phyloP scores from a whole-genome alignment of 192 early-diverging fungal species.

The Coemansia asiatica region DNA sequence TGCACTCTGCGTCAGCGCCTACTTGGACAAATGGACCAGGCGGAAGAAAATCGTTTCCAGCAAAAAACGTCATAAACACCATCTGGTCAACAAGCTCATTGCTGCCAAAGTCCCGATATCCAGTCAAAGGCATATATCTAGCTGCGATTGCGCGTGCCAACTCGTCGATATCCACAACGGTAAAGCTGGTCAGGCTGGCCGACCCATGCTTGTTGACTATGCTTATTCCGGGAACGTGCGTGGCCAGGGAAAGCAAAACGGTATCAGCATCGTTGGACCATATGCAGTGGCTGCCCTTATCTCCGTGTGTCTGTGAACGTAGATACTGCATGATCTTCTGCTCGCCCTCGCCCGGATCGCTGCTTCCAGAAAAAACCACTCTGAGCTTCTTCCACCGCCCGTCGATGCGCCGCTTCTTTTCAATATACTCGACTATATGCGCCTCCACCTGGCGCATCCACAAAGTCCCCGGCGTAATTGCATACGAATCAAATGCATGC shows the following conservation, averaged over 20 bases:
- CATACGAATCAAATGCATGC: constrained; percentile 82
- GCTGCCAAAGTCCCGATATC: constrained; percentile 46
- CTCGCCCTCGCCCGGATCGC: constrained; percentile 96
- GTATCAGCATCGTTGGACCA: constrained; percentile 97
- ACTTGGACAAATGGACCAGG: constrained; percentile 57
- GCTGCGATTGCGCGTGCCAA: constrained; percentile 14
- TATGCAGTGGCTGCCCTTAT: constrained; percentile 68
- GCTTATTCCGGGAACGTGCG: constrained; percentile 88
- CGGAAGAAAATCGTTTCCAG: constrained; percentile 96
- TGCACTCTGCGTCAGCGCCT: constrained; percentile 54
- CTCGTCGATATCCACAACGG: constrained; percentile 32
- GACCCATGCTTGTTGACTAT: constrained; percentile 85
- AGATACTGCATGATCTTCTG: constrained; percentile 99
- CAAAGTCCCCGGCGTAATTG: constrained; percentile 91
- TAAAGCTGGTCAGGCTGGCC: constrained; percentile 34
- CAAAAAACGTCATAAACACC: constrained; percentile 87
- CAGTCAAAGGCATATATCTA: background rate
- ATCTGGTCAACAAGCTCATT: constrained; percentile 89
- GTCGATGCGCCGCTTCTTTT: constrained; percentile 72
- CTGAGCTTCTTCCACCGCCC: constrained; percentile 77
- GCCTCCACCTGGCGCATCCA: constrained; percentile 87
- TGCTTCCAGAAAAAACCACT: constrained; percentile 87
- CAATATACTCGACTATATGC: constrained; percentile 81
- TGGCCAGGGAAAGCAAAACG: constrained; percentile 89
- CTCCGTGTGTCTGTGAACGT: constrained; percentile 57